Evolutionary conservation across 2,329 filamentous ascomycete genomes (phyloP).

Genomic region (Penicillium sp.): DNA sequence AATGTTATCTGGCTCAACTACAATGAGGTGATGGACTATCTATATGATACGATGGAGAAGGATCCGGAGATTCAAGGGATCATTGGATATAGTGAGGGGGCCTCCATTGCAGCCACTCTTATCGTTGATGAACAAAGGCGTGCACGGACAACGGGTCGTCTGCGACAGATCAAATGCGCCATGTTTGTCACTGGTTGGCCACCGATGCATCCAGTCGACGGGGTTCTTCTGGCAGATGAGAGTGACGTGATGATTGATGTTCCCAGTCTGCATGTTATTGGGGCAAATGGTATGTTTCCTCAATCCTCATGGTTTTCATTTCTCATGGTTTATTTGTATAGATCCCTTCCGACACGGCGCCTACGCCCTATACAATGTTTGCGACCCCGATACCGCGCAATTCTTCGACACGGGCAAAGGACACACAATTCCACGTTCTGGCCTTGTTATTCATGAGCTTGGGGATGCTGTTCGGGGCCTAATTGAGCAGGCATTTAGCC

Average conservation of each 20-base stretch:
- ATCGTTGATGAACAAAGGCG: constrained; percentile 54
- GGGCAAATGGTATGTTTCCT: constrained; percentile 24
- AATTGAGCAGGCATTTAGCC: constrained; percentile 5
- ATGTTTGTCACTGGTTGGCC: constrained; percentile 54
- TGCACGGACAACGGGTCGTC: constrained; percentile 35
- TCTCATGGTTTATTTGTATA: constrained; percentile 2
- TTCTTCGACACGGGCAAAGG: constrained; percentile 68
- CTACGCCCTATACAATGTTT: constrained; percentile 63
- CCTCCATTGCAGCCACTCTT: constrained; percentile 56
- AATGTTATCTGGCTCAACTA: constrained; percentile 21
- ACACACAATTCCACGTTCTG: constrained; percentile 58
- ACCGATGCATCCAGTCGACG: constrained; percentile 34
- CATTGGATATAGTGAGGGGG: constrained; percentile 63
- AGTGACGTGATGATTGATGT: constrained; percentile 41
- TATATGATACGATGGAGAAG: constrained; percentile 48
- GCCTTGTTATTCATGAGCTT: constrained; percentile 19
- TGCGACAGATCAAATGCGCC: constrained; percentile 45
- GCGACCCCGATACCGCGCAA: constrained; percentile 59
- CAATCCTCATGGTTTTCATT: neutral
- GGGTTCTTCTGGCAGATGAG: constrained; percentile 43
- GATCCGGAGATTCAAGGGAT: constrained; percentile 52
- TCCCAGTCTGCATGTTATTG: constrained; percentile 44
- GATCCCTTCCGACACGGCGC: constrained; percentile 64
- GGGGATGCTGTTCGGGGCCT: constrained; percentile 19
- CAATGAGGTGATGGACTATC: constrained; percentile 27